Conservation (phyloP, 169 alveolate genomes). For the Plasmodium coatneyi region DNA sequence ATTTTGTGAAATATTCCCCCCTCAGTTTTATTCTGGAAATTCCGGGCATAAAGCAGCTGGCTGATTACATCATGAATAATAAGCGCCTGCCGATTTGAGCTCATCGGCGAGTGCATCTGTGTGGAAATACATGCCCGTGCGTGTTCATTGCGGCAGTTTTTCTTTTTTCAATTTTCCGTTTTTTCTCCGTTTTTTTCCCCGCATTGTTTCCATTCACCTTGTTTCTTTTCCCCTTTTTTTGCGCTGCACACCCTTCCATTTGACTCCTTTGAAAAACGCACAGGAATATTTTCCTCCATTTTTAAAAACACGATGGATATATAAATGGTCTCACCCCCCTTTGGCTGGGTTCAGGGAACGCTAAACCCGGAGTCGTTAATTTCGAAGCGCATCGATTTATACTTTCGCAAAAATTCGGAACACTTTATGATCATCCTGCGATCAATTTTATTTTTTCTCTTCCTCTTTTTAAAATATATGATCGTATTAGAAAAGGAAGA, state of each 20-base stretch:
- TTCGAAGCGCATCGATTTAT: slow-evolving; percentile 32
- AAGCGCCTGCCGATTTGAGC: slow-evolving; percentile 46
- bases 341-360: background rate
- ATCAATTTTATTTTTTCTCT: background rate
- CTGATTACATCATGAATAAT: slow-evolving; percentile 20
- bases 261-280: background rate
- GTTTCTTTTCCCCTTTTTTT: background rate
- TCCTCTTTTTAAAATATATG: slow-evolving; percentile 14
- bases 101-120: background rate
- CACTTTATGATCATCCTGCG: slow-evolving; percentile 16
- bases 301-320: background rate
- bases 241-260: background rate
- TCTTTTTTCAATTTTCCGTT: background rate
- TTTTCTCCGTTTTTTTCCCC: background rate
- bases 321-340: background rate
- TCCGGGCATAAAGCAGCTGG: slow-evolving; percentile 53
- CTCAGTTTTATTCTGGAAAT: slow-evolving; percentile 35
- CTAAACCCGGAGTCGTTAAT: slow-evolving; percentile 18
- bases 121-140: background rate
- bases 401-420: slow-evolving; percentile 38
- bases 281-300: background rate
- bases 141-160: background rate
- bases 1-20: slow-evolving; percentile 81
- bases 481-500: slow-evolving; percentile 39
- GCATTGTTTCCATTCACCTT: background rate